Evolutionary conservation across 2,329 filamentous ascomycete species (phyloP), one percentile per base, ranked within the genome.

Genomic region (Trichoderma sp.): DNA sequence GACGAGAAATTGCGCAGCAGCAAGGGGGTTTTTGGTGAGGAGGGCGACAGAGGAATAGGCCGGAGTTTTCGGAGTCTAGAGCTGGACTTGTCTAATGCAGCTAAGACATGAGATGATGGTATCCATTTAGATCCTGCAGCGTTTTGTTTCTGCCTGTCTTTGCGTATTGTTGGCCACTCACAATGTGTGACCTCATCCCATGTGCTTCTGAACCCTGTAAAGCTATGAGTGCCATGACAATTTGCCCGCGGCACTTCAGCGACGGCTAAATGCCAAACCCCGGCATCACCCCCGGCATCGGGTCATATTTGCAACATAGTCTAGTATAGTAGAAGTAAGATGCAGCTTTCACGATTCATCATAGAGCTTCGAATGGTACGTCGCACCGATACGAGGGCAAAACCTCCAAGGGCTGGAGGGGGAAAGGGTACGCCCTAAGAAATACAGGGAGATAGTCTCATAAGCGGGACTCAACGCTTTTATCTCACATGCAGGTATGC

Each of bases 211-310:
- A 30, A n/a, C 34, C 53, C 65, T 68, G 53, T 39, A 50, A 20
- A 32, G 50, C n/a, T 6, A n/a, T 12, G 55, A 15, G 11, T 59
- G 53, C 20, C 55, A 30, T 43, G 28, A 28, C 3, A 30, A 50
- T 50, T 62, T 61, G 36, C 66, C 36, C 34, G 34, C 57, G 57
- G 57, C 39, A 53, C 26, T 53, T 62, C n/a, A 50, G 34, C n/a
- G 9, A 28, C 67, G 67, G 67, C 67, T 61, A 62, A 69, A 69
- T 62, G 26, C 36, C n/a, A 62, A 20, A 61, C 67, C 36, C 39
- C 9, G 39, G 57, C 57, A 50, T 28, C 67, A 30, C 47, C 39
- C 55, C 39, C 9, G 39, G 57, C 57, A 50, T 28, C 67, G 5
- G 50, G 55, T 15, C 26, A 61, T n/a, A 43, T 8, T 23, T 26